phyloP scores from a whole-genome alignment of 768 basidiomycete genomes.

The Rhodosporidiobolus sp. region DNA sequence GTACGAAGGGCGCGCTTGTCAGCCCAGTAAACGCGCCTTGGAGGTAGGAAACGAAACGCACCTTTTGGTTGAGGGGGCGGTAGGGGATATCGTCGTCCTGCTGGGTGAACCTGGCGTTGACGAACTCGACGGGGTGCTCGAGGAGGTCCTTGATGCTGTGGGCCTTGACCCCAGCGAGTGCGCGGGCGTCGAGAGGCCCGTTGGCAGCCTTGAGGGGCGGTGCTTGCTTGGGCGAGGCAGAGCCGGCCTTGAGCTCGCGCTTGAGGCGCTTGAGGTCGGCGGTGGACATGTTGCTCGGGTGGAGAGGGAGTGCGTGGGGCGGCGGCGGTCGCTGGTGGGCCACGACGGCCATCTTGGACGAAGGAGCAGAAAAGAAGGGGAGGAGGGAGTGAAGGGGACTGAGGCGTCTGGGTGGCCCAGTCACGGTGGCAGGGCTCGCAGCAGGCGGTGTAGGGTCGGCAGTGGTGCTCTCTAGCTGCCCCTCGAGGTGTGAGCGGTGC shows the following conservation, averaged over 20 bases:
- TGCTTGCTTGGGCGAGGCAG: no score
- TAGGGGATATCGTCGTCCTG: conserved; percentile 35
- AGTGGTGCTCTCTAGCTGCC: no score
- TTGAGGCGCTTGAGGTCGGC: not conserved
- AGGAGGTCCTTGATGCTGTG: conserved; percentile 29
- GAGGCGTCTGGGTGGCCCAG: no score
- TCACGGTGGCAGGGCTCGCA: no score
- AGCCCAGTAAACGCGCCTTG: not conserved
- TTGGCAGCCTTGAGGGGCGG: no score
- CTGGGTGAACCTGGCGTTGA: not conserved
- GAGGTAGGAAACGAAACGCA: not conserved
- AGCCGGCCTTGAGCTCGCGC: not conserved
- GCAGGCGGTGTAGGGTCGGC: no score
- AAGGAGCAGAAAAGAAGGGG: not conserved
- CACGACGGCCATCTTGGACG: conserved; percentile 1
- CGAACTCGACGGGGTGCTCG: conserved; percentile 28
- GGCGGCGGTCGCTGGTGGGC: not conserved
- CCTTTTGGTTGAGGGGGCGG: conserved; percentile 33
- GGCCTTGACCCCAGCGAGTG: conserved; percentile 5
- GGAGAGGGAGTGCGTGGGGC: conserved; percentile 1
- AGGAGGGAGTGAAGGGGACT: no score
- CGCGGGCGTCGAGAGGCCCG: not conserved
- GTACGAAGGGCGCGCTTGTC: not conserved
- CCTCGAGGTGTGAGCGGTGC: not conserved
- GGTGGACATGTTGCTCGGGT: not conserved